phyloP scores from a whole-genome alignment of 768 basidiomycete species.

The Macrocybe gigantea region DNA sequence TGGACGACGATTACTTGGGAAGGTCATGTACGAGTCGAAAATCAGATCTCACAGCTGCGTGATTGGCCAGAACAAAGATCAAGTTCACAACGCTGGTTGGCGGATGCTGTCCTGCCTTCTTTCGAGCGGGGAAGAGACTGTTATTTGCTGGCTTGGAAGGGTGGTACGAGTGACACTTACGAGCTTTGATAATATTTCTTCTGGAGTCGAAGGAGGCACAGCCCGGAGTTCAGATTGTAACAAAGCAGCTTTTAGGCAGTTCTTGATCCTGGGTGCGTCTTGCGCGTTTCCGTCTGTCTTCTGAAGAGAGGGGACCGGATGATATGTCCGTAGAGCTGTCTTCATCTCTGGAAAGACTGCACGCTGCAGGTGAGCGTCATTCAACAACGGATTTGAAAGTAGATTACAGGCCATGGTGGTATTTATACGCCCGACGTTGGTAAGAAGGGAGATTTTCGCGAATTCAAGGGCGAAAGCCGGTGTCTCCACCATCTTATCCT shows the following conservation, averaged over 20 bases:
- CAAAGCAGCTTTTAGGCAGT: slow-evolving; percentile 77
- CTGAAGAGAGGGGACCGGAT: slow-evolving; percentile 86
- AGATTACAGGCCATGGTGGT: slow-evolving; percentile 83
- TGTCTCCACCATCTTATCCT: slow-evolving; percentile 81
- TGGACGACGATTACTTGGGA: slow-evolving; percentile 4
- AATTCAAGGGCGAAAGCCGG: slow-evolving; percentile 75
- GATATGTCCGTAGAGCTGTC: slow-evolving; percentile 83
- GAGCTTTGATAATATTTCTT: slow-evolving; percentile 62
- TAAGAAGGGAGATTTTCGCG: slow-evolving; percentile 77
- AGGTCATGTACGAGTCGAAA: slow-evolving; percentile 1
- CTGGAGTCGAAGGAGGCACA: slow-evolving; percentile 65
- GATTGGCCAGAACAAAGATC: slow-evolving; percentile 77
- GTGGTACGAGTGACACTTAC: slow-evolving; percentile 34
- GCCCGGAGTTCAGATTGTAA: slow-evolving; percentile 63
- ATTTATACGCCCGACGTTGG: slow-evolving; percentile 88
- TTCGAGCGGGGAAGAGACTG: slow-evolving; percentile 5
- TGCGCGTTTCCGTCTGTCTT: slow-evolving; percentile 85
- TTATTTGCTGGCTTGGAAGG: slow-evolving; percentile 4
- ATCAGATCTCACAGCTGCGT: slow-evolving; percentile 54
- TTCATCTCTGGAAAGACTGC: slow-evolving; percentile 92
- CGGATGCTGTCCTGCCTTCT: slow-evolving; percentile 60
- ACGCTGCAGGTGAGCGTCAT: slow-evolving; percentile 3
- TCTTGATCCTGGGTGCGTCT: slow-evolving; percentile 90
- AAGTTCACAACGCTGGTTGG: slow-evolving; percentile 85
- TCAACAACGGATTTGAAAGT: slow-evolving; percentile 7